phyloP scores from a whole-genome alignment of 2,329 filamentous ascomycete genomes.

The Fusarium bulbicola region DNA sequence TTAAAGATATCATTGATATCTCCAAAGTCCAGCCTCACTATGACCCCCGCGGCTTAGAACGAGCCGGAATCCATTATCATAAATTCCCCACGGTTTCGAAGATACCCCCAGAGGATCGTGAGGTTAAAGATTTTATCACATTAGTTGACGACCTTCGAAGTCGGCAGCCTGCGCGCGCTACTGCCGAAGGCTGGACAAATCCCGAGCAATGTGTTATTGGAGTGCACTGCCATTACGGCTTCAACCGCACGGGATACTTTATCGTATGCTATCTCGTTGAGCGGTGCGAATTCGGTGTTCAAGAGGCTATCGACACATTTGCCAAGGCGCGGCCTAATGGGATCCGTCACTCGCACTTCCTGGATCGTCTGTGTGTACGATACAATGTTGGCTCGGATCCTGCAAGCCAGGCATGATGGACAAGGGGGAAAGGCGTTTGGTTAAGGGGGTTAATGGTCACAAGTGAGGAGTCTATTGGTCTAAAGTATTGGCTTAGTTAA shows the following conservation, averaged over 20 bases:
- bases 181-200: constrained; percentile 52
- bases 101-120: constrained; percentile 73
- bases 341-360: constrained; percentile 89
- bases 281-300: constrained; percentile 73
- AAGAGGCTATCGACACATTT: constrained; percentile 84
- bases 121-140: constrained; percentile 63
- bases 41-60: constrained; percentile 75
- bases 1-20: constrained; percentile 87
- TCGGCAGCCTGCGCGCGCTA: constrained; percentile 54
- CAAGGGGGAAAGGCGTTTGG: background rate
- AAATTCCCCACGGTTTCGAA: constrained; percentile 95
- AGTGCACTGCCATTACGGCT: constrained; percentile 96
- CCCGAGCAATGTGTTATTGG: constrained; percentile 66
- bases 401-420: background rate
- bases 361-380: constrained; percentile 82
- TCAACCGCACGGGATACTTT: constrained; percentile 93
- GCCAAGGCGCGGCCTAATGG: constrained; percentile 77
- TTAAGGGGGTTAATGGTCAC: background rate
- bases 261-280: constrained; percentile 93
- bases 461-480: background rate
- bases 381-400: constrained; percentile 59
- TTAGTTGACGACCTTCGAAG: constrained; percentile 68
- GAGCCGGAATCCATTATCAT: constrained; percentile 74
- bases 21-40: constrained; percentile 92
- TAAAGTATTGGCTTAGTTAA: background rate